Percentiles rank a stretch among this genome's conserved stretches.
Evolutionary conservation across 805 yeast genomes (phyloP).

Genomic region (Schwanniomyces occidentalis): DNA sequence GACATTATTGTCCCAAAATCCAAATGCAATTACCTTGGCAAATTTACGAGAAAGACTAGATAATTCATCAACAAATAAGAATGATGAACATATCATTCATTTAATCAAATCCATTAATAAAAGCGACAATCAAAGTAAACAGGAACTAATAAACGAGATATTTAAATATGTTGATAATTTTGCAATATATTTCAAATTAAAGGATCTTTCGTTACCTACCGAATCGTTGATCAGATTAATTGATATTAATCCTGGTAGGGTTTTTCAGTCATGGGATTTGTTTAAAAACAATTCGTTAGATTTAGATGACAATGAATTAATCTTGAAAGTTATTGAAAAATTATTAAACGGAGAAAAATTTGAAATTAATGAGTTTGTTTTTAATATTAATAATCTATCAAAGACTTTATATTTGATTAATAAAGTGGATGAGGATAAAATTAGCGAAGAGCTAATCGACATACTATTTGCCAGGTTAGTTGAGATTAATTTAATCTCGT

Average conservation of each 20-base stretch:
- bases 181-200: slow-evolving; percentile 27
- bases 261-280: slow-evolving; percentile 49
- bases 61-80: slow-evolving; percentile 3
- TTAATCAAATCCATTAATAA: slow-evolving; percentile 11
- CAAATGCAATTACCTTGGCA: slow-evolving; percentile 4
- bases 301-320: slow-evolving; percentile 20
- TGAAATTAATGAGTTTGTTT: slow-evolving; percentile 29
- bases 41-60: slow-evolving; percentile 7
- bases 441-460: neutral
- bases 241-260: slow-evolving; percentile 54
- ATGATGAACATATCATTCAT: slow-evolving; percentile 9
- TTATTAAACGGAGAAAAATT: slow-evolving; percentile 38
- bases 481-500: slow-evolving; percentile 6
- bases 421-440: neutral
- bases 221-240: slow-evolving; percentile 27
- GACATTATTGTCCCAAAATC: slow-evolving; percentile 7
- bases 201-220: slow-evolving; percentile 15
- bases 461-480: slow-evolving; percentile 8
- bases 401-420: slow-evolving; percentile 8
- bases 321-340: slow-evolving; percentile 32
- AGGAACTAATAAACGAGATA: slow-evolving; percentile 17
- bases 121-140: slow-evolving; percentile 11
- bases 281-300: slow-evolving; percentile 26
- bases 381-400: slow-evolving; percentile 10
- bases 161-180: slow-evolving; percentile 23